Evolutionary conservation across 768 basidiomycete genomes (phyloP).

Genomic region (Lactifluus volemus): DNA sequence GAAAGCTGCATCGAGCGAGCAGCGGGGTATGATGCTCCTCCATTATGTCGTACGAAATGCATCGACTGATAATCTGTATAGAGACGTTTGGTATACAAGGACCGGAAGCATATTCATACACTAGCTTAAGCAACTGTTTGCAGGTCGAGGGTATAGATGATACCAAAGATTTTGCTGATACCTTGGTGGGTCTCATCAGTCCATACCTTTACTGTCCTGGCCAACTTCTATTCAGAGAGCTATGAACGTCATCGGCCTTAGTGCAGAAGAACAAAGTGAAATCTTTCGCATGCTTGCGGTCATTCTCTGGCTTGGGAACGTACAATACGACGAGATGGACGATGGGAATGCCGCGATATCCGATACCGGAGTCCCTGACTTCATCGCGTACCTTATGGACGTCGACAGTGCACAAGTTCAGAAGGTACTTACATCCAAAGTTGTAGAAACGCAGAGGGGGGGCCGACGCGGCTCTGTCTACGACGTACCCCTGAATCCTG

Average conservation of each 20-base stretch:
- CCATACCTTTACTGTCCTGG: background rate
- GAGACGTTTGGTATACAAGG: slow-evolving; percentile 94
- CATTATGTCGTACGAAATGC: background rate
- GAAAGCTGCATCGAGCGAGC: slow-evolving; percentile 82
- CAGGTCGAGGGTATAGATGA: slow-evolving; percentile 91
- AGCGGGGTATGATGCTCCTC: slow-evolving; percentile 55
- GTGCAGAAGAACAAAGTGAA: slow-evolving; percentile 73
- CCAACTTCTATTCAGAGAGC: slow-evolving; percentile 51
- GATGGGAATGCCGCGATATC: slow-evolving; percentile 78
- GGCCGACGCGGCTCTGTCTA: slow-evolving; percentile 94
- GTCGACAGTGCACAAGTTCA: slow-evolving; percentile 69
- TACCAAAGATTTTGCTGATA: slow-evolving; percentile 77
- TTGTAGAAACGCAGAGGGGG: slow-evolving; percentile 89
- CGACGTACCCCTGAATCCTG: slow-evolving; percentile 88
- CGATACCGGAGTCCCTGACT: slow-evolving; percentile 88
- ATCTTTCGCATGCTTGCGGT: slow-evolving; percentile 91
- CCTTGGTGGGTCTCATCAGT: slow-evolving; percentile 49
- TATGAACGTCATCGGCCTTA: slow-evolving; percentile 90
- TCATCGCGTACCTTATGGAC: slow-evolving; percentile 92
- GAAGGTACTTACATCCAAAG: slow-evolving; percentile 76
- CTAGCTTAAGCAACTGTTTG: slow-evolving; percentile 84
- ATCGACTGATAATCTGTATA: slow-evolving; percentile 26
- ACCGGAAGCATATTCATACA: slow-evolving; percentile 92
- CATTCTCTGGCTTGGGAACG: slow-evolving; percentile 94
- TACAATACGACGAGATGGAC: slow-evolving; percentile 81